Evolutionary conservation across 2,329 filamentous ascomycete genomes (phyloP), one percentile per base, ranked within the genome.

Genomic region (Alternaria ethzedia): DNA sequence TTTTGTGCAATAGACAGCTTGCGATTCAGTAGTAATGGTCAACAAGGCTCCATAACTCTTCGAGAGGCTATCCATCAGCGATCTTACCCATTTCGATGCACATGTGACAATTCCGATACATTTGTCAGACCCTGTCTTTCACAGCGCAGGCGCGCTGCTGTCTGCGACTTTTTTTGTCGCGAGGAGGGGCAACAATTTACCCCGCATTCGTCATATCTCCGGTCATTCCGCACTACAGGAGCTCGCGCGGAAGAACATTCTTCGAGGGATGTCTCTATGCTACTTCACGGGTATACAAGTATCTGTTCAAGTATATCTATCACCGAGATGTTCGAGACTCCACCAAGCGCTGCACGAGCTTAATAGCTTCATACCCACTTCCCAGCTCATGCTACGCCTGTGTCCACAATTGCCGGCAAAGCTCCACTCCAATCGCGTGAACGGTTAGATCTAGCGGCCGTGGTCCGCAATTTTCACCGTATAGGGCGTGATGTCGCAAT

Each of bases 401-500:
- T 58, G 32, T 54, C 63, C 52, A 59, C 56, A 61, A 57, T 44
- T 57, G 52, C 57, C 47, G 55, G 51, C 44, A 28, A 30, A 44
- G 61, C 51, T 64, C 64, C 64, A 61, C 64, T 54, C 21, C 46
- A 55, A 54, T 60, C 49, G 64, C 55, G 46, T 32, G n/a, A 23
- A 63, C n/a, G 41, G 56, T 45, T 57, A 58, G 52, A 57, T 58
- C 62, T 44, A 57, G 63, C 50, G 50, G n/a, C 11, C 11, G 11
- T 28, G 26, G 21, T 45, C 58, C 51, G 56, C 47, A 26, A n/a
- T 47, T 41, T 58, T 49, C 25, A 41, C 36, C 54, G 54, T 23
- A 36, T 56, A 70, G 65, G 63, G 70, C 67, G 65, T 44, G 54
- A 61, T 65, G 46, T 66, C 58, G 65, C 68, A 64, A 70, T 67